phyloP scores from a whole-genome alignment of 257 asterid species.

The Rhazya stricta region DNA sequence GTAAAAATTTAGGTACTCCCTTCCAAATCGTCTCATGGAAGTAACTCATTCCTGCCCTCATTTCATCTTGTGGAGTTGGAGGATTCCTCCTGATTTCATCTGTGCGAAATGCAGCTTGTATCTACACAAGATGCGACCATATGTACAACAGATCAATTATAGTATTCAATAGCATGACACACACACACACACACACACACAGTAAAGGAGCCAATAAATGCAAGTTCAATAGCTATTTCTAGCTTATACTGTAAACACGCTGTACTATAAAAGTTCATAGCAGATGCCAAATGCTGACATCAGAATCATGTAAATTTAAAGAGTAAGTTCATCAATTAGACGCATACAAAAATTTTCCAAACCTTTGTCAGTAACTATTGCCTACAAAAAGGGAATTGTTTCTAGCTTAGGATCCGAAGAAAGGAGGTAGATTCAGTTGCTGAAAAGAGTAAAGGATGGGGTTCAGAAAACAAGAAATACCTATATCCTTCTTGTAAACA shows the following conservation, averaged over 20 bases:
- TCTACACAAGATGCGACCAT: slow-evolving; percentile 34
- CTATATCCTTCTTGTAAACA: too few relatives aligned
- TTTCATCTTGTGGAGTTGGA: slow-evolving; percentile 97
- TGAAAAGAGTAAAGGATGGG: slow-evolving; percentile 1
- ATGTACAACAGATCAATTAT: neutral
- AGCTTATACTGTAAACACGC: neutral
- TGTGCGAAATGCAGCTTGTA: slow-evolving; percentile 96
- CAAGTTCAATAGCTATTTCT: neutral
- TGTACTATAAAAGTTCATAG: neutral
- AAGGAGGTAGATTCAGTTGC: neutral
- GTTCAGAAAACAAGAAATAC: neutral
- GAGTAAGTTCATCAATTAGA: neutral
- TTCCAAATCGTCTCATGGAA: slow-evolving; percentile 97
- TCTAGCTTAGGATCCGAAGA: neutral
- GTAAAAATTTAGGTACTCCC: slow-evolving; percentile 85
- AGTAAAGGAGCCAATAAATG: neutral
- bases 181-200: neutral
- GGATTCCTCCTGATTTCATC: slow-evolving; percentile 94
- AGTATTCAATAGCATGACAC: neutral
- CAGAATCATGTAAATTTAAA: neutral
- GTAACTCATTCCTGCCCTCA: slow-evolving; percentile 98
- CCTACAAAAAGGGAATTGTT: neutral
- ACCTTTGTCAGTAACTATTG: neutral
- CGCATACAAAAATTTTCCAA: neutral
- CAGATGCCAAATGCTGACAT: neutral